Evolutionary conservation across 495 filamentous ascomycete genomes (phyloP).

Genomic region (Podospora conica): DNA sequence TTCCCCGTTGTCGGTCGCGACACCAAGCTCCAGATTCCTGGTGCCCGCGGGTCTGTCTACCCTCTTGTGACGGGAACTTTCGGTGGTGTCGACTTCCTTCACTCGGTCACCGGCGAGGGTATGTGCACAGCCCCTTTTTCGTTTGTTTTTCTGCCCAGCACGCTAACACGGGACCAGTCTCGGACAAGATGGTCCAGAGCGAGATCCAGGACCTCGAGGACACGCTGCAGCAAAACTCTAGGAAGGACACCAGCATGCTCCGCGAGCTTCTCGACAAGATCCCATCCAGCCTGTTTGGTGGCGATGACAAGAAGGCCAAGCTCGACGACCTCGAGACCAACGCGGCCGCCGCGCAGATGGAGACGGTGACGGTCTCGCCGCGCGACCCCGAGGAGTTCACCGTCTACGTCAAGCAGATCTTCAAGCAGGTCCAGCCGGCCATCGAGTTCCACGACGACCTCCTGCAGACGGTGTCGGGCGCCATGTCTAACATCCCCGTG

Average conservation of each 20-base stretch:
- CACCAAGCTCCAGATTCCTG: constrained; percentile 60
- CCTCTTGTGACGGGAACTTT: constrained; percentile 86
- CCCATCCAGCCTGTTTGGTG: constrained; percentile 67
- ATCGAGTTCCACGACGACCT: constrained; percentile 85
- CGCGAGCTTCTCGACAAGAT: constrained; percentile 72
- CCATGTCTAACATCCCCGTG: constrained; percentile 74
- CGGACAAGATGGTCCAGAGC: constrained; percentile 80
- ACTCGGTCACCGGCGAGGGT: constrained; percentile 80
- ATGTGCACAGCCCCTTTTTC: not conserved
- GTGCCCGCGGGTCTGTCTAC: constrained; percentile 57
- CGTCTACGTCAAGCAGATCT: constrained; percentile 56
- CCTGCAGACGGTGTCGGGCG: constrained; percentile 67
- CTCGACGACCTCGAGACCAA: constrained; percentile 61
- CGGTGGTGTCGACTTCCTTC: constrained; percentile 78
- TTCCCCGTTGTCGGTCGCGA: constrained; percentile 80
- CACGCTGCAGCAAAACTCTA: constrained; percentile 56
- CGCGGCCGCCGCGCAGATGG: constrained; percentile 60
- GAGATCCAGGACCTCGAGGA: constrained; percentile 79
- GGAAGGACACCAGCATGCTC: constrained; percentile 56
- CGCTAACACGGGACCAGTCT: constrained; percentile 38
- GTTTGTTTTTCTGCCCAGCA: constrained; percentile 3
- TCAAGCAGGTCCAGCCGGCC: constrained; percentile 72
- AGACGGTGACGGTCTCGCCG: constrained; percentile 58
- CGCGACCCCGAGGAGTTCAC: constrained; percentile 73
- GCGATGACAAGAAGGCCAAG: constrained; percentile 59